These are phyloP conservation scores for Triticum monococcum DNA, from an alignment of 176 grass and related monocot species.

Conservation along the genomic window DNA sequence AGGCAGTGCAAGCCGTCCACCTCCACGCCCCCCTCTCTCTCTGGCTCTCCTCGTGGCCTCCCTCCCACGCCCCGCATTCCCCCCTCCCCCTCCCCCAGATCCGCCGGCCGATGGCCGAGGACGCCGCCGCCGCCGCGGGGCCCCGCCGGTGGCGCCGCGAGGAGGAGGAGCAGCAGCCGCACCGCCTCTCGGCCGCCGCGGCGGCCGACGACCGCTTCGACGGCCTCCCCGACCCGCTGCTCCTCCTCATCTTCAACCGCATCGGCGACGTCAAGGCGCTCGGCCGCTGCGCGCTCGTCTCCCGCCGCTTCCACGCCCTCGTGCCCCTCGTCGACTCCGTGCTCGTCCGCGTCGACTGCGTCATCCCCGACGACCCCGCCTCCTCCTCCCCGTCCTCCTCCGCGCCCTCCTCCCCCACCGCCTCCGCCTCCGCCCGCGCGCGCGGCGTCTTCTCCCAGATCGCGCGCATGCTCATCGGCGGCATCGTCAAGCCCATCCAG, in stretches of 20 bases:
- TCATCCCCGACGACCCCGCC: constrained; percentile 75
- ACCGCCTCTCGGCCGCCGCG: constrained; percentile 8
- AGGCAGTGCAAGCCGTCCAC: constrained; percentile 14
- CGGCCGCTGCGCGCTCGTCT: constrained; percentile 80
- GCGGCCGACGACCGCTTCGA: constrained; percentile 68
- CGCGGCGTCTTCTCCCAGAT: constrained; percentile 64
- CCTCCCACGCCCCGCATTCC: constrained; percentile 17
- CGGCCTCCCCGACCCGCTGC: constrained; percentile 71
- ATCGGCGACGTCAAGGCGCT: constrained; percentile 90
- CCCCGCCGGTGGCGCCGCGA: constrained; percentile 49
- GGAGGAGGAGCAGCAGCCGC: constrained; percentile 15
- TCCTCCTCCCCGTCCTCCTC: constrained; percentile 6
- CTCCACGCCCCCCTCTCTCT: not conserved
- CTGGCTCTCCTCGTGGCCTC: constrained; percentile 27
- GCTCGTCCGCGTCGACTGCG: constrained; percentile 85
- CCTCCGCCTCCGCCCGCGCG: constrained; percentile 41
- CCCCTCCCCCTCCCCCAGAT: constrained; percentile 21
- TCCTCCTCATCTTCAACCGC: constrained; percentile 83
- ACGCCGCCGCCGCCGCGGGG: constrained; percentile 19
- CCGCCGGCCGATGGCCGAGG: constrained; percentile 39
- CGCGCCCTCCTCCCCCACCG: constrained; percentile 28
- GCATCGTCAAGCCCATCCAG: constrained; percentile 77
- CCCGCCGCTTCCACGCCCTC: constrained; percentile 73
- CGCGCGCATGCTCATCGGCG: constrained; percentile 68
- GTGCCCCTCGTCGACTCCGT: constrained; percentile 79